These are phyloP conservation scores for Raphanus hybrid DNA, from an alignment of 441 rosid genomes.

Conservation along the genomic window DNA sequence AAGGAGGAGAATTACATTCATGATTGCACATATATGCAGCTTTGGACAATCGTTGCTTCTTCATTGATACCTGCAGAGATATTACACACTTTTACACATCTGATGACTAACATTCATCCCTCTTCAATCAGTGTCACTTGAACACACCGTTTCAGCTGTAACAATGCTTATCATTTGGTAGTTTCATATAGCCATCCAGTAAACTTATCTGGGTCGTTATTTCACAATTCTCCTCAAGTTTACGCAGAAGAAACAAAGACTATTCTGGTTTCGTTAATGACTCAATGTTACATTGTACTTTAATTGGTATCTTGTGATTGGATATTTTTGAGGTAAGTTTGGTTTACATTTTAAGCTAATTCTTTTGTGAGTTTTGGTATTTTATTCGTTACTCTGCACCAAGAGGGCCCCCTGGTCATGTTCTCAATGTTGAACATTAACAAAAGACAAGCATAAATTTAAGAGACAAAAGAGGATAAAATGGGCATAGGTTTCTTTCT, in stretches of 20 bases:
- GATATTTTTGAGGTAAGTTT: slow-evolving; percentile 6
- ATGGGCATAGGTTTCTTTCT: slow-evolving; percentile 1
- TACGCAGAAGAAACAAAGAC: neutral
- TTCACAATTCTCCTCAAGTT: neutral
- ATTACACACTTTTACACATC: slow-evolving; percentile 18
- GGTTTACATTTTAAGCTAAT: neutral
- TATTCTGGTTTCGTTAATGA: neutral
- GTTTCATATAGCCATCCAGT: neutral
- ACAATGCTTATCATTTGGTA: neutral
- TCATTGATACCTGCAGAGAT: slow-evolving; percentile 58
- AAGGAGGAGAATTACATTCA: slow-evolving; percentile 46
- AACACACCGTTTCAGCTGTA: neutral
- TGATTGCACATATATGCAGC: slow-evolving; percentile 59
- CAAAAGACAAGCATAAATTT: slow-evolving; percentile 23
- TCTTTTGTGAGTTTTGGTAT: neutral
- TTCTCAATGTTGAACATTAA: slow-evolving; percentile 15
- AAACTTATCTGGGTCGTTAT: neutral
- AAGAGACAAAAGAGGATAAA: neutral
- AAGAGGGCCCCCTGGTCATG: slow-evolving; percentile 14
- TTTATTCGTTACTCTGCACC: slow-evolving; percentile 15
- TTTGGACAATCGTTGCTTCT: slow-evolving; percentile 56
- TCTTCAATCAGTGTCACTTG: neutral
- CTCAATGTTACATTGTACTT: neutral
- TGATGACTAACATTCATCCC: slow-evolving; percentile 1
- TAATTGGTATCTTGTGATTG: slow-evolving; percentile 8